These are phyloP conservation scores for Magnaporthales sp. DNA, from an alignment of 2,329 filamentous ascomycete species.

Conservation along the genomic window DNA sequence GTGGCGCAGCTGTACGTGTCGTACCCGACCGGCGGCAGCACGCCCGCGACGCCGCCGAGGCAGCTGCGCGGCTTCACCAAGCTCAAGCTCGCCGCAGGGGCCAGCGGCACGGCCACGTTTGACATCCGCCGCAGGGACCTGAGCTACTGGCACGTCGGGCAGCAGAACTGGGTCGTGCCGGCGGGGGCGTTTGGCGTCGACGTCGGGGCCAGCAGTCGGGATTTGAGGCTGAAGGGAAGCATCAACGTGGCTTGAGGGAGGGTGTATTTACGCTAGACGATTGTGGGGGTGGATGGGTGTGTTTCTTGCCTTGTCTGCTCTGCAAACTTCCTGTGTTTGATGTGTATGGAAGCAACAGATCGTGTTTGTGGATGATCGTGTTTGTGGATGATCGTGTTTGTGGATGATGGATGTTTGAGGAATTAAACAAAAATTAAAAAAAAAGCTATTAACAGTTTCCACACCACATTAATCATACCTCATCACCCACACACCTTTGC, in stretches of 20 bases:
- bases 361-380: no score
- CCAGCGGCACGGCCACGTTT: conserved; percentile 39
- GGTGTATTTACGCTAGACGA: no score
- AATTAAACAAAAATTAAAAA: no score
- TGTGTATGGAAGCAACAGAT: no score
- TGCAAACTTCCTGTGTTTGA: no score
- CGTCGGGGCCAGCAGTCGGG: conserved; percentile 37
- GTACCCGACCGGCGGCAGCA: conserved; percentile 24
- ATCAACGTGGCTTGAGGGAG: not conserved
- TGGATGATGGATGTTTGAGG: no score
- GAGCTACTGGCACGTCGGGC: conserved; percentile 52
- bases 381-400: no score
- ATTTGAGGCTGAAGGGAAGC: conserved; percentile 30
- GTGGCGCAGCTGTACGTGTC: conserved; percentile 53
- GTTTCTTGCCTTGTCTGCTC: no score
- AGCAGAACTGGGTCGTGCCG: conserved; percentile 53
- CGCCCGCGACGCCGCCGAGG: conserved; percentile 28
- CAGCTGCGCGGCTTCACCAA: conserved; percentile 58
- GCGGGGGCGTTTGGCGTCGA: conserved; percentile 30
- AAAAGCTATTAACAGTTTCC: no score
- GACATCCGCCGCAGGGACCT: conserved; percentile 50
- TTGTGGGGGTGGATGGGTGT: no score
- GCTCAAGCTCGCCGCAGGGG: conserved; percentile 37
- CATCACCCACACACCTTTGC: no score
- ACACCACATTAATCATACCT: no score